These are phyloP conservation scores for Ophiostoma sp. DNA, from an alignment of 2,329 filamentous ascomycete genomes.

Conservation along the genomic window DNA sequence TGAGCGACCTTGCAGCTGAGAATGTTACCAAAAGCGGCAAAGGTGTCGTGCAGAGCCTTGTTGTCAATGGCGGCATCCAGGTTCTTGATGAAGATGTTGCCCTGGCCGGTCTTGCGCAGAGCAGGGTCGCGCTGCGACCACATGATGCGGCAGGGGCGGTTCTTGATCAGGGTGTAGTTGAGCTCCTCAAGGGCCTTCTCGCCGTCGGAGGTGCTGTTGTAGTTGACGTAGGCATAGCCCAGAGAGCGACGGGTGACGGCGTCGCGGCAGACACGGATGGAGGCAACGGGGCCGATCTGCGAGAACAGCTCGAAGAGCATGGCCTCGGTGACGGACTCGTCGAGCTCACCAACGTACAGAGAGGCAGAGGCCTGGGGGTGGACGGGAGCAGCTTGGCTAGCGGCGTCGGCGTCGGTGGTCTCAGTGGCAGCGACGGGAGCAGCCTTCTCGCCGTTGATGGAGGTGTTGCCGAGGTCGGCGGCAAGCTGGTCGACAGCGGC, in stretches of 20 bases:
- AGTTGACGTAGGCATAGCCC: slow-evolving; percentile 99
- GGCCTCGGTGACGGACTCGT: slow-evolving; percentile 94
- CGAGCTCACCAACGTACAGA: slow-evolving; percentile 97
- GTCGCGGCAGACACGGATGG: slow-evolving; percentile 98
- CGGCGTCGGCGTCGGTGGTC: slow-evolving; percentile 56
- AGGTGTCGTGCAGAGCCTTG: slow-evolving; percentile 99
- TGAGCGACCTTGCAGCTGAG: slow-evolving; percentile 99
- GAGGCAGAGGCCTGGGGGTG: slow-evolving; percentile 91
- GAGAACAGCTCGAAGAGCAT: slow-evolving; percentile 99
- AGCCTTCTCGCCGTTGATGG: slow-evolving; percentile 63
- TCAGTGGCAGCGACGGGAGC: slow-evolving; percentile 66
- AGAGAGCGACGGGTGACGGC: slow-evolving; percentile 97
- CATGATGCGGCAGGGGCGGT: slow-evolving; percentile 98
- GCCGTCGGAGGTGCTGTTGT: slow-evolving; percentile 93
- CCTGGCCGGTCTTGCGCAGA: slow-evolving; percentile 97
- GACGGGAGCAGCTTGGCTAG: slow-evolving; percentile 63
- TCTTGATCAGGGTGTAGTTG: slow-evolving; percentile 99
- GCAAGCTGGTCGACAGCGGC: slow-evolving; percentile 73
- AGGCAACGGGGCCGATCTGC: slow-evolving; percentile 96
- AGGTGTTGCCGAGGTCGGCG: slow-evolving; percentile 67
- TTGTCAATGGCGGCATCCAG: slow-evolving; percentile 97
- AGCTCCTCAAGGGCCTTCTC: slow-evolving; percentile 98
- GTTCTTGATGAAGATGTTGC: slow-evolving; percentile 99
- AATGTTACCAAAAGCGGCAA: slow-evolving; percentile 98
- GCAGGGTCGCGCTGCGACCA: slow-evolving; percentile 99